A percentile compares a stretch with the other conserved stretches of the same genome.
Evolutionary conservation across 257 asterid species (phyloP).

Genomic region (Leonotis leonurus): DNA sequence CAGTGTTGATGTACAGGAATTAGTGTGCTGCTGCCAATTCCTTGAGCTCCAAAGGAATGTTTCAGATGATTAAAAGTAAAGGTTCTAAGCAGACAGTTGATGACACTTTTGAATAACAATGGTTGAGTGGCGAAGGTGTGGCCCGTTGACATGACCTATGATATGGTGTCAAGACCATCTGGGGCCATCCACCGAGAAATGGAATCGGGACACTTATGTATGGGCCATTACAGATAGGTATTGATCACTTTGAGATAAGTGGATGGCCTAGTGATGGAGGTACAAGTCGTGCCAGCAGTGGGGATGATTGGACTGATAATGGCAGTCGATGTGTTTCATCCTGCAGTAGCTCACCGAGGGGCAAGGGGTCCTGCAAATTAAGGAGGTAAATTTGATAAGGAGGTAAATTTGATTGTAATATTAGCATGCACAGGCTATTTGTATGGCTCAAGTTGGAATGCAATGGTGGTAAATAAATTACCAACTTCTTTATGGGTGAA

Average conservation of each 20-base stretch:
- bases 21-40: conserved; percentile 80
- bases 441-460: no score
- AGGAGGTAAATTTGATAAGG: no score
- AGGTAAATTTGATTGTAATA: conserved; percentile 39
- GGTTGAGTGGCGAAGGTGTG: conserved; percentile 96
- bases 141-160: conserved; percentile 55
- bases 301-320: conserved; percentile 69
- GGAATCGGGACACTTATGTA: conserved; percentile 63
- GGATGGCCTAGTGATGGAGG: conserved; percentile 89
- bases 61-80: conserved; percentile 81
- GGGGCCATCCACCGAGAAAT: conserved; percentile 25
- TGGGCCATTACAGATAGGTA: conserved; percentile 75
- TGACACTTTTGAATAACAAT: conserved; percentile 81
- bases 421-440: no score
- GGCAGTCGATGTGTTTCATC: conserved; percentile 74
- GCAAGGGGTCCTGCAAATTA: conserved; percentile 61
- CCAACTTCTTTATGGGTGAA: no score
- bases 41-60: conserved; percentile 82
- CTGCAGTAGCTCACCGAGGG: conserved; percentile 96
- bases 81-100: conserved; percentile 85
- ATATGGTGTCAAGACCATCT: conserved; percentile 34
- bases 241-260: conserved; percentile 84
- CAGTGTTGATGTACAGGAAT: conserved; percentile 46
- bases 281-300: conserved; percentile 82
- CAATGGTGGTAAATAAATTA: no score